Conservation (phyloP, 1,284 basidiomycete species). For the Veloboletus limbatus region DNA sequence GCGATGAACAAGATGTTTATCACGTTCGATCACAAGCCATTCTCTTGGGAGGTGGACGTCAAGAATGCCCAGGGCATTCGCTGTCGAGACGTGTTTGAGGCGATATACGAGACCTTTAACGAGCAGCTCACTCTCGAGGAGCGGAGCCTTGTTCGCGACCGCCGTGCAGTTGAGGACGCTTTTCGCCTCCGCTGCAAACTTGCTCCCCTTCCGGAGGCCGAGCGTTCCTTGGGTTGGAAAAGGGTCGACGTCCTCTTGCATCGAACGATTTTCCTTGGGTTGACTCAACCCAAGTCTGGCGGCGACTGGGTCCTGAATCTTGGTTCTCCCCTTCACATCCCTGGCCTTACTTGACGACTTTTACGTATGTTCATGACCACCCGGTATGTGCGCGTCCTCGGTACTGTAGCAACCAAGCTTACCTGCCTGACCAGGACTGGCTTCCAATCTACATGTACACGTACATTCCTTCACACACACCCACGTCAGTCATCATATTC, state of each 20-base stretch:
- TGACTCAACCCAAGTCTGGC: slow-evolving; percentile 33
- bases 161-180: slow-evolving; percentile 36
- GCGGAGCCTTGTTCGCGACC: slow-evolving; percentile 36
- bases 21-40: slow-evolving; percentile 28
- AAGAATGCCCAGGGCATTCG: slow-evolving; percentile 41
- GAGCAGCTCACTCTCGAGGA: slow-evolving; percentile 40
- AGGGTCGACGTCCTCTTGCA: slow-evolving; percentile 51
- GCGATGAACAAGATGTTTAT: slow-evolving; percentile 39
- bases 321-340: slow-evolving; percentile 20
- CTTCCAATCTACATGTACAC: slow-evolving; percentile 16
- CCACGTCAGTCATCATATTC: slow-evolving; percentile 9
- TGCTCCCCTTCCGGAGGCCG: slow-evolving; percentile 35
- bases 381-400: slow-evolving; percentile 15
- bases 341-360: slow-evolving; percentile 4
- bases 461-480: slow-evolving; percentile 22
- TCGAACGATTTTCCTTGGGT: slow-evolving; percentile 42
- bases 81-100: slow-evolving; percentile 53
- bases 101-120: slow-evolving; percentile 48
- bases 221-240: slow-evolving; percentile 42
- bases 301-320: slow-evolving; percentile 34
- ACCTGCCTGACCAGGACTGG: slow-evolving; percentile 21
- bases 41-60: slow-evolving; percentile 45
- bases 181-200: slow-evolving; percentile 48
- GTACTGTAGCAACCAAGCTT: background rate
- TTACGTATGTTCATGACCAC: slow-evolving; percentile 10